Evolutionary conservation across 2,329 filamentous ascomycete species (phyloP).

Genomic region (Aciculosporium take): DNA sequence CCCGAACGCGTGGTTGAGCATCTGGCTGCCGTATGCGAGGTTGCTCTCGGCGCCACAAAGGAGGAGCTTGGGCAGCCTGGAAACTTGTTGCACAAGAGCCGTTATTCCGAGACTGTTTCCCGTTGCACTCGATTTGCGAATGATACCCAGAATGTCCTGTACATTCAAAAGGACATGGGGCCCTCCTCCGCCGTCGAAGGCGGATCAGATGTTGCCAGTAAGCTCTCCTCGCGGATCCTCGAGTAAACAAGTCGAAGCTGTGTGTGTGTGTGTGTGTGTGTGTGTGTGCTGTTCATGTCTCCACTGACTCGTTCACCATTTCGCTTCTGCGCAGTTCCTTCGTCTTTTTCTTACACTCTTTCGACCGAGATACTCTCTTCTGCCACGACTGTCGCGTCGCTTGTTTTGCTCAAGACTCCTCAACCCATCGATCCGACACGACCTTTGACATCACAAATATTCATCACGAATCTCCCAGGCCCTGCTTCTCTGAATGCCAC

Average conservation of each 20-base stretch:
- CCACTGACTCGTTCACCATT: not conserved
- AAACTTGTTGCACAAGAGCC: slow-evolving; percentile 64
- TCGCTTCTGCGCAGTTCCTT: slow-evolving; percentile 21
- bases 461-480: slow-evolving; percentile 83
- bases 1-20: slow-evolving; percentile 58
- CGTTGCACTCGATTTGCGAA: slow-evolving; percentile 80
- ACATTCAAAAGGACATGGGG: slow-evolving; percentile 72
- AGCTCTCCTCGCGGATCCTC: slow-evolving; percentile 11
- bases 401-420: slow-evolving; percentile 81
- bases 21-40: slow-evolving; percentile 53
- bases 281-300: not conserved
- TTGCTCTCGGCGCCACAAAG: slow-evolving; percentile 60
- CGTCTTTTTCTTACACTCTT: slow-evolving; percentile 61
- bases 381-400: slow-evolving; percentile 66
- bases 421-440: slow-evolving; percentile 72
- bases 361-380: slow-evolving; percentile 70
- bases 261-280: too few relatives aligned
- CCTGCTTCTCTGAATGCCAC: slow-evolving; percentile 54
- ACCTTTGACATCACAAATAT: slow-evolving; percentile 76
- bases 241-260: not conserved
- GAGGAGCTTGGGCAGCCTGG: slow-evolving; percentile 67
- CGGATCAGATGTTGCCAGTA: slow-evolving; percentile 31
- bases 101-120: slow-evolving; percentile 66
- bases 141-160: slow-evolving; percentile 76
- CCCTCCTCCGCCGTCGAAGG: slow-evolving; percentile 38